Percentiles rank a stretch among this genome's conserved stretches.
Conservation (phyloP, 2,329 filamentous ascomycete genomes). For the Botryotinia convoluta region DNA sequence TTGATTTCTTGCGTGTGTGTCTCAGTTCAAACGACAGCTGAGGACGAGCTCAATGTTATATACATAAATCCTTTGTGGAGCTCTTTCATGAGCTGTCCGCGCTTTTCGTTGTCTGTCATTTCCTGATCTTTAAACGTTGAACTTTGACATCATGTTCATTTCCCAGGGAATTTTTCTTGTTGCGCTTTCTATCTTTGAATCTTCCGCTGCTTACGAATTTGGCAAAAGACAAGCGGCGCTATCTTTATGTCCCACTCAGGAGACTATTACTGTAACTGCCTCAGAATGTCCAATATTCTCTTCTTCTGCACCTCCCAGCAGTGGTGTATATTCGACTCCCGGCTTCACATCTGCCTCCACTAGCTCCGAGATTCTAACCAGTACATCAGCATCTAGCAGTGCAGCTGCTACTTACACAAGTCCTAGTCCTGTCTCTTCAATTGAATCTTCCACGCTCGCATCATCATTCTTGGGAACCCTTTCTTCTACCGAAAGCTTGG, state of each 20-base stretch:
- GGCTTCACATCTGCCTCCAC: neutral
- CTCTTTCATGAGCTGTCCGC: neutral
- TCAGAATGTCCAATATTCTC: slow-evolving; percentile 1
- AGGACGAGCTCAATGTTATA: neutral
- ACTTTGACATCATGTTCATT: slow-evolving; percentile 2
- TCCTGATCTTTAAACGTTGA: neutral
- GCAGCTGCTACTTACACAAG: slow-evolving; percentile 1
- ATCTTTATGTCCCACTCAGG: neutral
- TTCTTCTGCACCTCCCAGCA: neutral
- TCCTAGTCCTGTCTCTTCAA: neutral
- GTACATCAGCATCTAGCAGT: neutral
- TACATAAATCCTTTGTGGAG: neutral
- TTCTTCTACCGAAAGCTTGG: neutral
- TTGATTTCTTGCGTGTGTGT: neutral
- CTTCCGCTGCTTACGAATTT: slow-evolving; percentile 1
- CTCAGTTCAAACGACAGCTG: neutral
- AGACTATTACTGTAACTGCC: slow-evolving; percentile 13
- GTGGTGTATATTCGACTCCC: slow-evolving; percentile 6
- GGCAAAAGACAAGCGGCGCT: neutral
- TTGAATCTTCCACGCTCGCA: neutral
- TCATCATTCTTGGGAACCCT: neutral
- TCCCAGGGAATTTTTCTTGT: neutral
- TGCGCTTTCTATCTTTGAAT: slow-evolving; percentile 6
- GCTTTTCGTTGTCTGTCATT: neutral
- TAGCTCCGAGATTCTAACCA: neutral